phyloP scores from a whole-genome alignment of 2,329 filamentous ascomycete species.

The Paracoccidioides lutzii region DNA sequence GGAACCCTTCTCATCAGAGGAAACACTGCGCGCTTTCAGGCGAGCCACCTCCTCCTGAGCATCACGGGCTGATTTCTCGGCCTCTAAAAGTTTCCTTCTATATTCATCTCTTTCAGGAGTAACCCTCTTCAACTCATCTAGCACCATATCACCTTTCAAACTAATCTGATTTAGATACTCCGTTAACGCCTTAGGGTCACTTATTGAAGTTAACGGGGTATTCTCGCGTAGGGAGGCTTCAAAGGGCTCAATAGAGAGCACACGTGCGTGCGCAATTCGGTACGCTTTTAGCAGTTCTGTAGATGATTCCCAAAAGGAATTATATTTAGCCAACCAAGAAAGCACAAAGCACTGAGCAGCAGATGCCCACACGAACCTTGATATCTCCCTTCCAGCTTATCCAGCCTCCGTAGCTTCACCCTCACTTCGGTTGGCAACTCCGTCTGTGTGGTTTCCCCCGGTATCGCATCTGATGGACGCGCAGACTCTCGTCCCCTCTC shows the following conservation, averaged over 20 bases:
- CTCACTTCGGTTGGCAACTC: conserved; percentile 64
- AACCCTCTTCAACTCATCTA: conserved; percentile 83
- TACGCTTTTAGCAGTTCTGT: conserved; percentile 82
- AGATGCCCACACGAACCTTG: conserved; percentile 44
- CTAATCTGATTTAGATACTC: conserved; percentile 85
- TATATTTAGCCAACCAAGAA: neutral
- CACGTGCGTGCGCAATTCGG: conserved; percentile 74
- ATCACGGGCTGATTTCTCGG: conserved; percentile 49
- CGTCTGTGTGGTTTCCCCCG: conserved; percentile 12
- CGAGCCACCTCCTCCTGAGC: conserved; percentile 52
- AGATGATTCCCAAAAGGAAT: neutral
- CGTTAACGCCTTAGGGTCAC: conserved; percentile 67
- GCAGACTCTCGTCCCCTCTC: conserved; percentile 12
- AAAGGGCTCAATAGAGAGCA: conserved; percentile 81
- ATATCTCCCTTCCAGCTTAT: conserved; percentile 79
- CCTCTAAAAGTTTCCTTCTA: conserved; percentile 62
- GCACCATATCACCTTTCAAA: conserved; percentile 78
- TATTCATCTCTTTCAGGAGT: conserved; percentile 67
- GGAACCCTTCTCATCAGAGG: conserved; percentile 16
- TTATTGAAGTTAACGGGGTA: conserved; percentile 79
- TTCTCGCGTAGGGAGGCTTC: conserved; percentile 83
- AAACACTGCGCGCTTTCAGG: conserved; percentile 30
- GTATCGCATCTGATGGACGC: conserved; percentile 6
- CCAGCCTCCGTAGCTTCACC: conserved; percentile 67
- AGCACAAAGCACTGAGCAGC: too few species aligned